A percentile compares a stretch with the other conserved stretches of the same genome.
These are phyloP conservation scores for Cercospora janseana DNA, from an alignment of 2,329 filamentous ascomycete genomes.

Conservation along the genomic window DNA sequence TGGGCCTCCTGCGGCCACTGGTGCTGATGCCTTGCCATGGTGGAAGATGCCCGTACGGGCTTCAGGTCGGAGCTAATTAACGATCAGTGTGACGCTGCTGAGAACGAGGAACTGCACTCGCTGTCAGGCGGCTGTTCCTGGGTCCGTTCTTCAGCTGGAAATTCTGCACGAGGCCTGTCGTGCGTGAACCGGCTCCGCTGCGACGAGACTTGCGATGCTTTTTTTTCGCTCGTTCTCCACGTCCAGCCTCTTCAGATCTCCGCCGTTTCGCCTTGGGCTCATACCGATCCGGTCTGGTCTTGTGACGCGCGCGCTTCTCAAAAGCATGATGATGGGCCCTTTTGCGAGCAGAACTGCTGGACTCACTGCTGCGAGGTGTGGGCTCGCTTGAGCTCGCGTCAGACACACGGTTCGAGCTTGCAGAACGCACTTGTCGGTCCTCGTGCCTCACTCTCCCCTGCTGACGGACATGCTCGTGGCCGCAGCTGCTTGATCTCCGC, in stretches of 20 bases:
- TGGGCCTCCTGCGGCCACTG: conserved; percentile 42
- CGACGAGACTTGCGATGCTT: conserved; percentile 39
- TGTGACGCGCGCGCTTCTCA: conserved; percentile 47
- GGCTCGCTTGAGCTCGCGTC: conserved; percentile 9
- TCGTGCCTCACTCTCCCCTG: not conserved
- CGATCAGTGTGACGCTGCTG: not conserved
- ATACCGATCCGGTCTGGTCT: conserved; percentile 49
- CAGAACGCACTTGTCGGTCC: conserved; percentile 3
- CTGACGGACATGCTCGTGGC: no score
- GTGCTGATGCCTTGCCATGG: conserved; percentile 50
- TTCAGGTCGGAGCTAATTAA: conserved; percentile 44
- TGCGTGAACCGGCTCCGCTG: conserved; percentile 39
- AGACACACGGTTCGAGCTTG: conserved; percentile 19
- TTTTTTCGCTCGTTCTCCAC: conserved; percentile 21
- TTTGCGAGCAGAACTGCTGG: conserved; percentile 2
- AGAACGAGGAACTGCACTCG: conserved; percentile 30
- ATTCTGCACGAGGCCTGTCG: conserved; percentile 41
- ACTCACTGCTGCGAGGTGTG: conserved; percentile 6
- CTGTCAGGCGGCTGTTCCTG: conserved; percentile 47
- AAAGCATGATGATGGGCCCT: conserved; percentile 34
- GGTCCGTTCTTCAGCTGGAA: conserved; percentile 49
- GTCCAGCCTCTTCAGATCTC: conserved; percentile 25
- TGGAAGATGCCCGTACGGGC: conserved; percentile 48
- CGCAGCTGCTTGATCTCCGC: conserved; percentile 41
- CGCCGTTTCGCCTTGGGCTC: conserved; percentile 40